These are phyloP conservation scores for Andrographis paniculata DNA, from an alignment of 305 asterid species.

Conservation along the genomic window DNA sequence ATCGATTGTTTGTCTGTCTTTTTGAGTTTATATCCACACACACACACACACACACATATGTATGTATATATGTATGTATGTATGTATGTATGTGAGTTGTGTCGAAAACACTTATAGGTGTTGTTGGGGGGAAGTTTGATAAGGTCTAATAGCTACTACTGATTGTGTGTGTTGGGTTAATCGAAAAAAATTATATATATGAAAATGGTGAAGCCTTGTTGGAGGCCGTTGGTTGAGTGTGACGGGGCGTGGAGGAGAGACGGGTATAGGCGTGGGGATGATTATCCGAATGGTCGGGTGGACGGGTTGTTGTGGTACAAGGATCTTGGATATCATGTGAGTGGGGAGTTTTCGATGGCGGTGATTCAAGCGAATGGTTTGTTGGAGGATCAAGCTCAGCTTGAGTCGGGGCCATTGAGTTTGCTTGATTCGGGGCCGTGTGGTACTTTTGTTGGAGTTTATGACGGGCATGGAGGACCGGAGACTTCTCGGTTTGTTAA, in stretches of 20 bases:
- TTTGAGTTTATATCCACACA: too few relatives aligned
- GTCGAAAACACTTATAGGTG: neutral
- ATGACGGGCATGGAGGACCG: constrained; percentile 97
- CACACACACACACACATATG: too few relatives aligned
- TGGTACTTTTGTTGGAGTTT: constrained; percentile 80
- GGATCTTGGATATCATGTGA: constrained; percentile 63
- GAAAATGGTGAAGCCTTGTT: constrained; percentile 76
- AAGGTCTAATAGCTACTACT: neutral
- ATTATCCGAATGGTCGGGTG: constrained; percentile 44
- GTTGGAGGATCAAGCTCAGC: constrained; percentile 91
- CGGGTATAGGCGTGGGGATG: constrained; percentile 26
- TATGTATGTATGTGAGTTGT: neutral
- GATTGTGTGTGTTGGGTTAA: neutral
- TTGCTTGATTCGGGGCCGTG: constrained; percentile 52
- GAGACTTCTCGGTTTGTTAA: constrained; percentile 78
- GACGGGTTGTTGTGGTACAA: constrained; percentile 86
- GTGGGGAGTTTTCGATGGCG: constrained; percentile 87
- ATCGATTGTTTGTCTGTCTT: neutral
- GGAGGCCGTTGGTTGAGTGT: constrained; percentile 74
- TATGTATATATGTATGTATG: neutral
- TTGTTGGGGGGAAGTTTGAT: neutral
- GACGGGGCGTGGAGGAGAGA: constrained; percentile 42
- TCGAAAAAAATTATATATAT: too few relatives aligned
- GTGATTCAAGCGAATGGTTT: constrained; percentile 72
- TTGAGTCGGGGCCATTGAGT: constrained; percentile 77